Evolutionary conservation across 495 filamentous ascomycete genomes (phyloP), one percentile per base, ranked within the genome.

Genomic region (Penicillium malachiteum): DNA sequence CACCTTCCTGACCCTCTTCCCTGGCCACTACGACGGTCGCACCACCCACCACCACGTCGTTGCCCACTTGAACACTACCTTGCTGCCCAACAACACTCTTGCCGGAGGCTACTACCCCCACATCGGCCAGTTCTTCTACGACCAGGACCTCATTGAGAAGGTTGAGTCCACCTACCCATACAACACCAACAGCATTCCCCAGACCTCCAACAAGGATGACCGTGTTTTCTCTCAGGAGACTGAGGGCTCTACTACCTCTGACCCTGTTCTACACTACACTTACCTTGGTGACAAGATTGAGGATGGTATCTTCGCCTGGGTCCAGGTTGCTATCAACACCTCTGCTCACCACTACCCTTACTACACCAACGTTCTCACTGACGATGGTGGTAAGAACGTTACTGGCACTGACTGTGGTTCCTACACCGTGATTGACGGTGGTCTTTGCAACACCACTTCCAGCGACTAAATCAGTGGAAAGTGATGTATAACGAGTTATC

Each of bases 1-100:
- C 12, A 49, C 50, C 33, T 57, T 57, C 49, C 48, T 52, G 5
- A 57, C 55, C 26, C 50, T 52, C 10, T 57, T 57, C 55, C 48
- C 55, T 4, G 55, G 55, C 7, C 51, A 57, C 43, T 57, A 57
- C 26, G 49, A 50, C 1, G 44, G 34, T 12, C 55, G 55, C 21
- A 57, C 48, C 4, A 57, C 35, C 35, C 55, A 57, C 42, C 50
- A 52, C 17, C 55, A 57, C 44, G 55, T 48, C 13, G 51, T 49
- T 30, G 55, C 51, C 32, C 55, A 57, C n/a, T n/a, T 37, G 7
- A 57, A 57, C 33, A 43, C 45, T 33, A 52, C 34, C 14, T 11
- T 39, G 6, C 48, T 52, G 17, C 48, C 51, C 26, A 52, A 43
- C 30, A 52, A 43, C 42, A 52, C 51, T 34, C 51, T 49, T 16